Evolutionary conservation across 768 basidiomycete genomes (phyloP), one percentile per base, ranked within the genome.

Genomic region (Xanthoconium stramineum): DNA sequence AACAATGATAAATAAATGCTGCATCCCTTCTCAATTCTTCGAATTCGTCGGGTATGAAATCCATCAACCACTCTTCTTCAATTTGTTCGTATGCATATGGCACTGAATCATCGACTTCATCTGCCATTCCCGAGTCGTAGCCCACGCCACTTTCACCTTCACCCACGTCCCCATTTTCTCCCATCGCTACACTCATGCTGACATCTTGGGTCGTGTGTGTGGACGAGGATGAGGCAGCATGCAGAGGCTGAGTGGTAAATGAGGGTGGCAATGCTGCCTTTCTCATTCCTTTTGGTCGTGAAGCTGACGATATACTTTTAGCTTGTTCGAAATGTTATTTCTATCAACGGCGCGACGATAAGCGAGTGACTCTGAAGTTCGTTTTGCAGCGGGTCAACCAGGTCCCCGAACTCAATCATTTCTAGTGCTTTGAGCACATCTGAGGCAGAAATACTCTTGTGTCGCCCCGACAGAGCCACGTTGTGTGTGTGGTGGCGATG

Each of bases 381-480:
- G 0, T 65, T 72, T 57, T 87, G 83, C 5, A 91, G 75, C 42
- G 75, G 74, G 35, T 82, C 80, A 0, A 84, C 80, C 42, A 91
- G 74, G 65, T 91, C 89, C 3, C 83, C 81, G 55, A 93, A 86
- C 60, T 91, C 86, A 35, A 91, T 80, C 53, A 82, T 74, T 65
- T 93, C 91, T 10, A 94, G 79, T 0, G 91, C 94, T 66, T 88
- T 91, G 58, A 95, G 81, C 0, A 97, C 91, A 66, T 96, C 94
- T 0, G 92, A 85, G 0, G 92, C 91, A 6, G 91, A 88, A 42
- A 95, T 89, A 55, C 88, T 89, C 71, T 93, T 94, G 70, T 91
- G 91, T 55, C 89, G 87, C 59, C 89, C 86, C 3, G 85, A 83
- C n/a, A 77, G 72, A 0, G 94, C 91, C 17, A 94, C 86, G 59